phyloP scores from a whole-genome alignment of 495 filamentous ascomycete species.

The Sporormia fimetaria region DNA sequence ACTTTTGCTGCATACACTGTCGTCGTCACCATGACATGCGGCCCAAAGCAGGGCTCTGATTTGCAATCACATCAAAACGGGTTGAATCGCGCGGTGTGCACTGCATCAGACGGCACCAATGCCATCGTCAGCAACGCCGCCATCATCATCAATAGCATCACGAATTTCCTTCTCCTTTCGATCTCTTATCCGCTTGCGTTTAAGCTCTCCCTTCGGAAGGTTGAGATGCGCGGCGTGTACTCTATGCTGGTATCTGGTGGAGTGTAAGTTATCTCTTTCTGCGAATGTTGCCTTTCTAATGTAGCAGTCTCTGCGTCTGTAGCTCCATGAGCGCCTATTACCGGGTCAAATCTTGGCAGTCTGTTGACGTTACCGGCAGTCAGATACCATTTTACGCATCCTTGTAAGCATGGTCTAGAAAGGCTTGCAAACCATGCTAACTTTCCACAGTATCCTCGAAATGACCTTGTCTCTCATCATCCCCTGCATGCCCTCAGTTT shows the following conservation, averaged over 20 bases:
- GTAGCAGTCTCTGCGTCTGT: slow-evolving; percentile 10
- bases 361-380: slow-evolving; percentile 11
- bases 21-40: slow-evolving; percentile 13
- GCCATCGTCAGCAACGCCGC: slow-evolving; percentile 6
- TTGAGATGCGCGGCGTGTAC: slow-evolving; percentile 11
- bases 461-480: slow-evolving; percentile 12
- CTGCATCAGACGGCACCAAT: slow-evolving; percentile 4
- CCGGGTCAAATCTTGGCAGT: slow-evolving; percentile 10
- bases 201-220: slow-evolving; percentile 3
- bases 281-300: not conserved
- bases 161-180: slow-evolving; percentile 8
- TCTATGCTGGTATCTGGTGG: slow-evolving; percentile 2
- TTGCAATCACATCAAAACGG: slow-evolving; percentile 8
- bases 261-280: slow-evolving; percentile 1
- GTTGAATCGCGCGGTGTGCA: slow-evolving; percentile 6
- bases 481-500: slow-evolving; percentile 13
- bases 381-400: slow-evolving; percentile 15
- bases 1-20: slow-evolving; percentile 9
- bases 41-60: slow-evolving; percentile 8
- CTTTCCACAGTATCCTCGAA: slow-evolving; percentile 6
- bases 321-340: slow-evolving; percentile 9
- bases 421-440: not conserved
- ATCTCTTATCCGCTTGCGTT: not conserved
- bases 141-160: slow-evolving; percentile 5
- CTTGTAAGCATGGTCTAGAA: slow-evolving; percentile 3